phyloP scores from a whole-genome alignment of 2,329 filamentous ascomycete species.

The Blumeria graminis region DNA sequence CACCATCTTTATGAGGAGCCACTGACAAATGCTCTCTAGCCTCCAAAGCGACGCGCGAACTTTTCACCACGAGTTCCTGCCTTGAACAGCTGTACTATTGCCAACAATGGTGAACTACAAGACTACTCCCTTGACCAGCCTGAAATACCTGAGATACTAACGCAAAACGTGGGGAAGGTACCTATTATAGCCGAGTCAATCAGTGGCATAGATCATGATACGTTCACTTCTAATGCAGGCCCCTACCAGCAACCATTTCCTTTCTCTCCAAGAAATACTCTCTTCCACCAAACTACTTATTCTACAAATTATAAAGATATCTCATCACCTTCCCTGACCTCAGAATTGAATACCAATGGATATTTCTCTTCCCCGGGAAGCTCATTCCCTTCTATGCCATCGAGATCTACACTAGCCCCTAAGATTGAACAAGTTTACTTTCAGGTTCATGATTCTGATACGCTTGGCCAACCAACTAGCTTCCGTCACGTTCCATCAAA shows the following conservation, averaged over 20 bases:
- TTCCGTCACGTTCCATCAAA: slow-evolving; percentile 23
- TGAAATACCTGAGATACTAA: slow-evolving; percentile 12
- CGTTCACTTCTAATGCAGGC: slow-evolving; percentile 40
- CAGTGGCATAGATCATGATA: slow-evolving; percentile 26
- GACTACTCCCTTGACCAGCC: slow-evolving; percentile 42
- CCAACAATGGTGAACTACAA: slow-evolving; percentile 34
- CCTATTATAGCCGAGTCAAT: slow-evolving; percentile 33
- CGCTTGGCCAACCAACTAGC: slow-evolving; percentile 22
- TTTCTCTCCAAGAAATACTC: slow-evolving; percentile 48
- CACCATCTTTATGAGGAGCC: background rate
- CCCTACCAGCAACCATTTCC: slow-evolving; percentile 43
- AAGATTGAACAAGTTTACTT: slow-evolving; percentile 43
- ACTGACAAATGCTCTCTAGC: slow-evolving; percentile 16
- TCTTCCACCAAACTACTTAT: slow-evolving; percentile 36
- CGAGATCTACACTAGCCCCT: slow-evolving; percentile 42
- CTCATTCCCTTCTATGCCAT: slow-evolving; percentile 42
- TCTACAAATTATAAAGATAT: slow-evolving; percentile 34
- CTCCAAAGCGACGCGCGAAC: slow-evolving; percentile 42
- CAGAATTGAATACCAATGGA: slow-evolving; percentile 38
- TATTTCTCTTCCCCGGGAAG: slow-evolving; percentile 49
- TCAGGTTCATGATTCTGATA: slow-evolving; percentile 24
- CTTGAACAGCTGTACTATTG: slow-evolving; percentile 36
- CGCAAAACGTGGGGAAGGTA: slow-evolving; percentile 19
- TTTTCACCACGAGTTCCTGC: slow-evolving; percentile 47
- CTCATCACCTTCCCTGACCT: slow-evolving; percentile 29